Percentiles rank a stretch among this genome's conserved stretches.
These are phyloP conservation scores for Ustilaginoidea virens DNA, from an alignment of 2,329 filamentous ascomycete genomes.

Conservation along the genomic window DNA sequence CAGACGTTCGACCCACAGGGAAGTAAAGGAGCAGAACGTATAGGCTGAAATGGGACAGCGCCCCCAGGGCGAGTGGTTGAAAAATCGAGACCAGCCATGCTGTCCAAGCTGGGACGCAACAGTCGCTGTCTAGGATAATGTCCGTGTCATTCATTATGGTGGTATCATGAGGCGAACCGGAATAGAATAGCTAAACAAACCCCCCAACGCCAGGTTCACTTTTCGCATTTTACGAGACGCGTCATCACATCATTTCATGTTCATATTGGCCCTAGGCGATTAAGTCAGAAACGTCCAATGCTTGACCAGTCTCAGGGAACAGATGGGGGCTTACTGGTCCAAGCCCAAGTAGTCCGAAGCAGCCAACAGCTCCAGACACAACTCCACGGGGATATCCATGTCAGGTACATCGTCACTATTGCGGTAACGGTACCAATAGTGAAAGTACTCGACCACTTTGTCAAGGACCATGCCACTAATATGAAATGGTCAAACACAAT, in stretches of 20 bases:
- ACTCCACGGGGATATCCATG: slow-evolving; percentile 65
- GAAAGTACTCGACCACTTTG: slow-evolving; percentile 71
- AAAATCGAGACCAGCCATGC: too few species aligned
- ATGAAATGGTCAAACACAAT: slow-evolving; percentile 3
- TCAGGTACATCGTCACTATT: slow-evolving; percentile 60
- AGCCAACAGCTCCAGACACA: slow-evolving; percentile 63
- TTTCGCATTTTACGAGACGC: background rate
- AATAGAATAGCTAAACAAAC: background rate
- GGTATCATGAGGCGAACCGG: too few species aligned
- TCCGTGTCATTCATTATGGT: too few species aligned
- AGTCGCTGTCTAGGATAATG: too few species aligned
- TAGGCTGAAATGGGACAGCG: slow-evolving; percentile 39
- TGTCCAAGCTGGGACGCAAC: too few species aligned
- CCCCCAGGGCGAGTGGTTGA: too few species aligned
- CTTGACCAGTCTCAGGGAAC: background rate
- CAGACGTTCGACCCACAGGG: slow-evolving; percentile 38
- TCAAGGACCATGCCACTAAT: slow-evolving; percentile 59
- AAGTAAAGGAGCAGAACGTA: slow-evolving; percentile 31
- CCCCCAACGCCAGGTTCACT: background rate
- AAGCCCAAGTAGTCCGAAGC: slow-evolving; percentile 64
- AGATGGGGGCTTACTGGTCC: slow-evolving; percentile 29
- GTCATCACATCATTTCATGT: slow-evolving; percentile 15
- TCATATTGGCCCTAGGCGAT: slow-evolving; percentile 20
- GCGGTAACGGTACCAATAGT: slow-evolving; percentile 63
- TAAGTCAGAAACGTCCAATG: slow-evolving; percentile 15